Evolutionary conservation across 805 yeast genomes (phyloP), one percentile per base, ranked within the genome.

Genomic region (Teunomyces stri): DNA sequence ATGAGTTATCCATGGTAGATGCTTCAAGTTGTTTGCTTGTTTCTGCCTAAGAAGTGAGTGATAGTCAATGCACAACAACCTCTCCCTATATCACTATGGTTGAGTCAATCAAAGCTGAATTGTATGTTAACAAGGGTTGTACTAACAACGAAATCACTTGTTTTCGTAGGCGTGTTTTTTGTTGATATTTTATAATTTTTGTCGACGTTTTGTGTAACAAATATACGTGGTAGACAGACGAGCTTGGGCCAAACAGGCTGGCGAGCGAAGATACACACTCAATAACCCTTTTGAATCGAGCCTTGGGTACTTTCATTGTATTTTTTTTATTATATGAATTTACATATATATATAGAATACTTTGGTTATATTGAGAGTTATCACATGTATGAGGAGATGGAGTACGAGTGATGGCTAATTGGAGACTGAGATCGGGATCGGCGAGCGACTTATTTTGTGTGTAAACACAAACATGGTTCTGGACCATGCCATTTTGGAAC

Each of bases 1-100:
- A 50, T 43, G 43, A 43, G 10, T 34, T 36, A 34, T 45, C 58
- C 61, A 58, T 56, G 34, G 22, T 40, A 28, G 28, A 20, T 25
- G 29, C 22, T 29, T 7, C 16, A 5, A 3, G 25, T 11, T 27
- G 15, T 11, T 7, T 31, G 34, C 13, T n/a, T 30, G 18, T 7
- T 7, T 30, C 6, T 31, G 34, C 9, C 18, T 13, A 9, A 31
- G 34, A n/a, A 25, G 11, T 31, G 18, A 31, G 18, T 31, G 34
- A 15, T 7, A 9, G 16, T 31, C 34, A 31, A 31, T 13, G 34
- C 9, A 31, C 34, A 31, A 13, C 9, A 9, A 13, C 18, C 34
- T 25, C 11, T 25, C 27, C 27, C 7, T 25, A 25, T 9, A 7
- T 25, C 27, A 25, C 27, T 25, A 25, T 25, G 7, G 27, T 25